Evolutionary conservation across 2,329 filamentous ascomycete species (phyloP), one percentile per base, ranked within the genome.

Genomic region (Diaporthe batatas): DNA sequence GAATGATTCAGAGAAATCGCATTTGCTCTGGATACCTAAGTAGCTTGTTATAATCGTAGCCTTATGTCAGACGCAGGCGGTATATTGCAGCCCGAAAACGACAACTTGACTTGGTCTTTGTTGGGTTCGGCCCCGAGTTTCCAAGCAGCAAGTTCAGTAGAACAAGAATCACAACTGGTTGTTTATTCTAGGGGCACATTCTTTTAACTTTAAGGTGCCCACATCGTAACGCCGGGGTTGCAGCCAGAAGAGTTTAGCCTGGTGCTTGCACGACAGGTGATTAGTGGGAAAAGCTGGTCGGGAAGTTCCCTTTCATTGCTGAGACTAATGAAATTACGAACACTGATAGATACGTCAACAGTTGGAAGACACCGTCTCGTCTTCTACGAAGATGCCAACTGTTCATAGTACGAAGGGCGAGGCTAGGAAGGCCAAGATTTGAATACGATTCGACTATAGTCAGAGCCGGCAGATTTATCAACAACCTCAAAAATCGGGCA

Each of bases 241-340:
- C 44, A 65, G 29, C 34, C 59, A 44, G 44, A 51, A 14, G 11
- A 36, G 29, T 25, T n/a, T 32, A 32, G 25, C 44, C 21, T 65
- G 34, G 29, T 49, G 44, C 59, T 34, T 34, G 44, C 59, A 10
- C 36, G 44, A 16, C 1, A 25, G 42, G 21, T 65, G 59, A 65
- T 65, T 65, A 65, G 44, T 65, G 59, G 59, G 18, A 65, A 51
- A 36, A 49, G 59, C 12, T 34, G 18, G 16, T 14, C 21, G 25
- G 21, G 25, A 47, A 23, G 21, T 42, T 36, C 29, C 18, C 7
- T 49, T 14, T 42, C 8, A 32, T 3, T 10, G 18, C 42, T 49
- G 29, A 36, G 14, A 10, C n/a, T 12, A 64, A 12, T 34, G 42
- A 34, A 64, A 47, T 5, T 16, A 11, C 11, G 21, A 25, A 12